Evolutionary conservation across 805 yeast genomes (phyloP).

Genomic region (Candida nonsorbophila): DNA sequence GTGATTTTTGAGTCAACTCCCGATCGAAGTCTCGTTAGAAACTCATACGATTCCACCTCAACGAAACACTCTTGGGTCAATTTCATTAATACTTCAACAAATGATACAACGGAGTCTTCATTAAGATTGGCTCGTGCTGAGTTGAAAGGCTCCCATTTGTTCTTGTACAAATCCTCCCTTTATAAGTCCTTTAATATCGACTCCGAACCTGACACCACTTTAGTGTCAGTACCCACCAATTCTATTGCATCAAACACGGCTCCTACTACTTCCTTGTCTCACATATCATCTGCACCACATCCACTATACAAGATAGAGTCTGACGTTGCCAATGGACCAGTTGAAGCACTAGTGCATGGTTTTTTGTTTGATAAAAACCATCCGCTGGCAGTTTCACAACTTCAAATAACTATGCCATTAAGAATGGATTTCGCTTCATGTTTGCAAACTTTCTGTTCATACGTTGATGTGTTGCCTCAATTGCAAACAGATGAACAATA

Average conservation of each 20-base stretch:
- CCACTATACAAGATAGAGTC: too few species aligned
- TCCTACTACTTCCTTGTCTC: too few species aligned
- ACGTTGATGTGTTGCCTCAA: constrained; percentile 5
- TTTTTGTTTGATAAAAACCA: constrained; percentile 6
- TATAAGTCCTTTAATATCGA: constrained; percentile 7
- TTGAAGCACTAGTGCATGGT: too few species aligned
- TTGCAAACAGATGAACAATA: constrained; percentile 12
- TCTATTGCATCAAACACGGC: too few species aligned
- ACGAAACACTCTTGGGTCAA: constrained; percentile 35
- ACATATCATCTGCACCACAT: too few species aligned
- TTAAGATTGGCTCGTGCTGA: constrained; percentile 57
- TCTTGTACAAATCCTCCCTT: constrained; percentile 58
- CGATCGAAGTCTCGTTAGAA: constrained; percentile 1
- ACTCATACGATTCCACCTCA: constrained; percentile 25
- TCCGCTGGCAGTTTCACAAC: constrained; percentile 11
- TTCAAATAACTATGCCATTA: constrained; percentile 27
- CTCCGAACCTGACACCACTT: too few species aligned
- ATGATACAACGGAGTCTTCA: constrained; percentile 25
- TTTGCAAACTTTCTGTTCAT: constrained; percentile 14
- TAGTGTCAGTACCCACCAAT: too few species aligned
- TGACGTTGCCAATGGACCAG: too few species aligned
- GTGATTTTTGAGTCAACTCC: neutral
- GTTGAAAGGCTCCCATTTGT: constrained; percentile 62
- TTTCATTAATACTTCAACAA: constrained; percentile 22
- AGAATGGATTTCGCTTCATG: constrained; percentile 27